Evolutionary conservation across 2,329 filamentous ascomycete species (phyloP).

Genomic region (Incumbomyces lentus): DNA sequence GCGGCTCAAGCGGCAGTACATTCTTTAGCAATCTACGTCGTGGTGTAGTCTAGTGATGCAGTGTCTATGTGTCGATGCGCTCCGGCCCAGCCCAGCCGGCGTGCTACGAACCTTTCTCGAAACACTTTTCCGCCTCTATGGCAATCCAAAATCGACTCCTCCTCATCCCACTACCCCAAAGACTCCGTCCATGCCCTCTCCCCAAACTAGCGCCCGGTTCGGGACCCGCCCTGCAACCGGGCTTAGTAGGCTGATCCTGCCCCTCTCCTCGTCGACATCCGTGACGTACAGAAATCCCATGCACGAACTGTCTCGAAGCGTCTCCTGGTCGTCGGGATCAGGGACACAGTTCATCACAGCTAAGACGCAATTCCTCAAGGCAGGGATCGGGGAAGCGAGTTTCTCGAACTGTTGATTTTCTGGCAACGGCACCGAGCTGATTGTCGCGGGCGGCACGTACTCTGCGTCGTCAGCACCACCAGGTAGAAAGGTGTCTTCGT

Average conservation of each 20-base stretch:
- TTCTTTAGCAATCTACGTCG: too few relatives aligned
- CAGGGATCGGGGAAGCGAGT: constrained; percentile 23
- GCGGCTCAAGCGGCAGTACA: too few relatives aligned
- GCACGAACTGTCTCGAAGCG: constrained; percentile 67
- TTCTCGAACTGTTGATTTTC: constrained; percentile 21
- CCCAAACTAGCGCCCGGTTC: constrained; percentile 70
- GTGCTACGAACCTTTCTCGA: too few relatives aligned
- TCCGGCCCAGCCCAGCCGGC: too few relatives aligned
- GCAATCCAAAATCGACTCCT: too few relatives aligned
- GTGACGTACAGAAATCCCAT: constrained; percentile 91
- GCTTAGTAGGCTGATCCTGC: constrained; percentile 68
- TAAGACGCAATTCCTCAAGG: constrained; percentile 69
- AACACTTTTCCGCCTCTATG: too few relatives aligned
- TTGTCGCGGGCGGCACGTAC: constrained; percentile 25
- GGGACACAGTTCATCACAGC: constrained; percentile 71
- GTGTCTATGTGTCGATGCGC: too few relatives aligned
- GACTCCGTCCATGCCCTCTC: constrained; percentile 59
- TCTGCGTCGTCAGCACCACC: constrained; percentile 27
- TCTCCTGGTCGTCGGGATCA: constrained; percentile 53
- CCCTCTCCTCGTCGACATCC: constrained; percentile 77
- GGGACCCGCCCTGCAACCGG: constrained; percentile 76
- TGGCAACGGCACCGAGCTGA: constrained; percentile 15
- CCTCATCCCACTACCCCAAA: constrained; percentile 4
- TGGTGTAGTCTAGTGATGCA: too few relatives aligned
- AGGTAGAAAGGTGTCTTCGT: constrained; percentile 27